Evolutionary conservation across 306 rosid species (phyloP), one percentile per base, ranked within the genome.

Genomic region (Cucurbita pepo): DNA sequence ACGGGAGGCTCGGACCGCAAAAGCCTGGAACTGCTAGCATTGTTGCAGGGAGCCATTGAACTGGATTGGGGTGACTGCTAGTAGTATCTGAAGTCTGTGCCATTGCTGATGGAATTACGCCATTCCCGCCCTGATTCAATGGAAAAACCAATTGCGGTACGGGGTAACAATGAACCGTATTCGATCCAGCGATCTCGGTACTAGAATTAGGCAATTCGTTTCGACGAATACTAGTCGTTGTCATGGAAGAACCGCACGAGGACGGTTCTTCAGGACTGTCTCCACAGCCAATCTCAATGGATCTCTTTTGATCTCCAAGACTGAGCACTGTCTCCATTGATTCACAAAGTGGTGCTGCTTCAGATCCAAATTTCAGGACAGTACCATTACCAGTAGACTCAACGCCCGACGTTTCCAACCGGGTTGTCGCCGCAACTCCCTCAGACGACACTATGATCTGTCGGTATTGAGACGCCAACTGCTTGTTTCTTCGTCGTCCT

Each of bases 401-500:
- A 12, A 78, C 62, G 15, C 76, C 18, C 3, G 69, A 70, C 44
- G 82, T 51, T 69, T 85, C 88, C 34, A 78, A 55, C 63, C 88
- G 75, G 8, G 83, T 40, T 10, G 75, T 30, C 38, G 81, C 79
- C 38, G 81, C 79, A 73, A 76, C 75, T 73, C 82, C 87, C 21
- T 82, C 84, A 3, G 88, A 74, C n/a, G 82, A 75, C 66, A 80
- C 89, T 14, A 87, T 80, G 14, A 84, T 67, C 50, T 80, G 89
- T 43, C 77, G 83, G 75, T 55, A 88, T 36, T 87, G 96, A 19
- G 93, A 86, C 38, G 87, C 82, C 30, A 90, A 50, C 34, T 85
- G 90, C 85, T 87, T 90, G 65, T 90, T 86, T 86, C 85, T 85
- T 70, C 96, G 77, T 54, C 90, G 79, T 36, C 92, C 92, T 0